A percentile compares a stretch with the other conserved stretches of the same genome.
These are phyloP conservation scores for Leccinum griseonigrum DNA, from an alignment of 1,284 basidiomycete species.

Conservation along the genomic window DNA sequence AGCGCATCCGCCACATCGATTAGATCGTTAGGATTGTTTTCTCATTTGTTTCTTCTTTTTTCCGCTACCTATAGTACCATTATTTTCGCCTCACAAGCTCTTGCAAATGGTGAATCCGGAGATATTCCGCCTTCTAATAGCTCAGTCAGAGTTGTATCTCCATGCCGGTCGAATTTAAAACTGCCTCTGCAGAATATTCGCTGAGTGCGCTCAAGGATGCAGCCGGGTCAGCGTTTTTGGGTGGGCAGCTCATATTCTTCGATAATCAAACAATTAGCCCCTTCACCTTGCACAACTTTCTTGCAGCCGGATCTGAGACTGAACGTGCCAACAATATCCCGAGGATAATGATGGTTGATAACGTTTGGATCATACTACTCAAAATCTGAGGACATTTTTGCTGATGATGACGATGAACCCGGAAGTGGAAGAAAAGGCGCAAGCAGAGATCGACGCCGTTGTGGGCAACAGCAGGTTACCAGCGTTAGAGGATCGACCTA, in stretches of 20 bases:
- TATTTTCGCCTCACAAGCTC: not conserved
- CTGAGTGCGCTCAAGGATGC: slow-evolving; percentile 11
- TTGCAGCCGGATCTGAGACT: slow-evolving; percentile 14
- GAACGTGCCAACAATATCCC: slow-evolving; percentile 1
- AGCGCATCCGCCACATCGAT: not conserved
- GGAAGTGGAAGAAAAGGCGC: slow-evolving; percentile 27
- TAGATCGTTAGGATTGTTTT: not conserved
- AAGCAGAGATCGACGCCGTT: slow-evolving; percentile 34
- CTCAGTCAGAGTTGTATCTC: not conserved
- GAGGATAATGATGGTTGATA: not conserved
- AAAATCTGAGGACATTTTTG: slow-evolving; percentile 27
- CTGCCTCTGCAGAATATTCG: not conserved
- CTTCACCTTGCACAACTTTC: not conserved
- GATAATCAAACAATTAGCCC: not conserved
- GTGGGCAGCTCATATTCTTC: slow-evolving; percentile 4
- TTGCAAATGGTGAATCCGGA: not conserved
- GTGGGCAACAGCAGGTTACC: slow-evolving; percentile 16
- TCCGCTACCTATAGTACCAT: not conserved
- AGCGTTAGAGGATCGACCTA: slow-evolving; percentile 25
- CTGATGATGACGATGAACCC: slow-evolving; percentile 36
- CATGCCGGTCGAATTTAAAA: not conserved
- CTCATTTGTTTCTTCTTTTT: not conserved
- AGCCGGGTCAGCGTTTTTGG: slow-evolving; percentile 12
- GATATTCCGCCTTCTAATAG: not conserved
- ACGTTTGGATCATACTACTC: not conserved